Conservation (phyloP, 805 yeast genomes). For the Wickerhamiella brachini region DNA sequence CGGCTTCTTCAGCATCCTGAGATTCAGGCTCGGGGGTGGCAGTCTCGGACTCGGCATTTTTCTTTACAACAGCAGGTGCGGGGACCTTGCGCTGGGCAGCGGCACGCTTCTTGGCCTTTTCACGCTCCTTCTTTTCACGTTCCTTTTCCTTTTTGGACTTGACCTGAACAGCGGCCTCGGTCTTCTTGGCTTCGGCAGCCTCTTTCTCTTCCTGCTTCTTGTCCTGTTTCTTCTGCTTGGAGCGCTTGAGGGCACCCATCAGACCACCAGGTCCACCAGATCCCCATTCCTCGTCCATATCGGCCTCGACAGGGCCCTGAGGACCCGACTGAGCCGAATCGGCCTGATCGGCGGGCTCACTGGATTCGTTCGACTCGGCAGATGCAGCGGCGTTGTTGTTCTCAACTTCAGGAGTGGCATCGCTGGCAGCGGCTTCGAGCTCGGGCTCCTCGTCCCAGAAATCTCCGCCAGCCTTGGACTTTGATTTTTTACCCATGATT, state of each 20-base stretch:
- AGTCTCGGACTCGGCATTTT: conserved; percentile 28
- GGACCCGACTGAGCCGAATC: conserved; percentile 6
- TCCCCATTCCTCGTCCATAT: conserved; percentile 24
- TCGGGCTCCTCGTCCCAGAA: conserved; percentile 70
- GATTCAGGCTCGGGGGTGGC: conserved; percentile 1
- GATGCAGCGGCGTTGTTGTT: conserved; percentile 7
- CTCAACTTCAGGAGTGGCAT: background rate
- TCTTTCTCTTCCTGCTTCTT: conserved; percentile 40
- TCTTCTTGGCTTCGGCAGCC: conserved; percentile 23
- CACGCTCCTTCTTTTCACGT: conserved; percentile 60
- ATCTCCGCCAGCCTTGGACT: conserved; percentile 51
- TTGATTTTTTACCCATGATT: conserved; percentile 49
- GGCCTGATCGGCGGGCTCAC: conserved; percentile 25
- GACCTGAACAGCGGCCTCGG: conserved; percentile 49
- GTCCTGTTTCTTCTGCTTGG: conserved; percentile 64
- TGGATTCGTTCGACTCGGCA: conserved; percentile 40
- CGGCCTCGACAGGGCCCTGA: conserved; percentile 16
- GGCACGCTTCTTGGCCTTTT: conserved; percentile 79
- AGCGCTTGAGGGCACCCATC: conserved; percentile 67
- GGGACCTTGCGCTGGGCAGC: conserved; percentile 76
- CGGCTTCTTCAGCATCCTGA: conserved; percentile 27
- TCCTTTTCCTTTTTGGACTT: conserved; percentile 93
- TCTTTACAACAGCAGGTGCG: conserved; percentile 44
- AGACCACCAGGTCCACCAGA: conserved; percentile 60
- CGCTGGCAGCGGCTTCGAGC: conserved; percentile 4